A percentile compares a stretch with the other conserved stretches of the same genome.
Conservation (phyloP, 306 rosid species). For the Trifolium repens region DNA sequence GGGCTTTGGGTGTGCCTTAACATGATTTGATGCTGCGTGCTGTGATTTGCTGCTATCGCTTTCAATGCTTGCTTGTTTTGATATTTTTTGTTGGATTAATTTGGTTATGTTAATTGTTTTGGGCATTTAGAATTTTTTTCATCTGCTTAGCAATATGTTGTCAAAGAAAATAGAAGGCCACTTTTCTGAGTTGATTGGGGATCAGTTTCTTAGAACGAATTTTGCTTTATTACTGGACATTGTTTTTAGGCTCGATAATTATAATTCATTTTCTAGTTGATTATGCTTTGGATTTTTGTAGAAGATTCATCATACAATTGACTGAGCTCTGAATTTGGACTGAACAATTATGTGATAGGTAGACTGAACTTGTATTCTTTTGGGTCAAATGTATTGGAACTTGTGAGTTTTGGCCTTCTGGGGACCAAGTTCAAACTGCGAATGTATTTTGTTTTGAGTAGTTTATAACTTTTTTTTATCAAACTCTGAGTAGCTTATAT, state of each 20-base stretch:
- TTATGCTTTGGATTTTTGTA: constrained; percentile 3
- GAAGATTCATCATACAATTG: constrained; percentile 17
- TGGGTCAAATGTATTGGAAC: neutral
- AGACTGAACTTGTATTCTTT: constrained; percentile 11
- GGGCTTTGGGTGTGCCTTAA: neutral
- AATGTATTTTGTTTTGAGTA: neutral
- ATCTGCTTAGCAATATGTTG: constrained; percentile 14
- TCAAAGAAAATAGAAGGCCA: constrained; percentile 8
- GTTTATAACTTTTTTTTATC: neutral
- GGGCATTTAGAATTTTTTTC: neutral
- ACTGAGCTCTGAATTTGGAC: constrained; percentile 29
- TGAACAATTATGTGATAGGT: neutral
- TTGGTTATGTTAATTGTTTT: neutral
- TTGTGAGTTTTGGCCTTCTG: neutral
- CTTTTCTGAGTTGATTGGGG: constrained; percentile 5
- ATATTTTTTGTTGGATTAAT: constrained; percentile 13
- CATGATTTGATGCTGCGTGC: constrained; percentile 1
- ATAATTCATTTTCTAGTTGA: constrained; percentile 1
- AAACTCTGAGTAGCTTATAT: neutral
- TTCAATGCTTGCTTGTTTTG: constrained; percentile 23
- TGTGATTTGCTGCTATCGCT: neutral
- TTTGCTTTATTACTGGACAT: neutral
- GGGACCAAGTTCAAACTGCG: neutral
- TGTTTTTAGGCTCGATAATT: constrained; percentile 22
- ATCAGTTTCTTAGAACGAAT: neutral